Evolutionary conservation across 225 moss, liverwort and hornwort genomes (phyloP).

Genomic region (Sphagnum tenellum): DNA sequence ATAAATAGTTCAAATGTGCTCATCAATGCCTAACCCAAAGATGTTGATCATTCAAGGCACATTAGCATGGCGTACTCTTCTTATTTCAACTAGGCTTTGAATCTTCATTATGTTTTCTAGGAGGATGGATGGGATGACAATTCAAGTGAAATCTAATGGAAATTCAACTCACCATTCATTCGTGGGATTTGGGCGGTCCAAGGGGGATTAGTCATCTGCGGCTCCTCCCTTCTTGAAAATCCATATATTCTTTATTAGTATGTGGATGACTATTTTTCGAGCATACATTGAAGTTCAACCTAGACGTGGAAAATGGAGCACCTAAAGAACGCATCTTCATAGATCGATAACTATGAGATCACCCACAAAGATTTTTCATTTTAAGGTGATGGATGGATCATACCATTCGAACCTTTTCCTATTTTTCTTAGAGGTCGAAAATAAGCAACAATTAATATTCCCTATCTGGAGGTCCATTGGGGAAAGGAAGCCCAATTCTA

Average conservation of each 20-base stretch:
- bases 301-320: slow-evolving; percentile 11
- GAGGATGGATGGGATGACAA: neutral
- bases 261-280: too few species aligned
- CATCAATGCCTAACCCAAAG: neutral
- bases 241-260: too few species aligned
- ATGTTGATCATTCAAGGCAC: slow-evolving; percentile 6
- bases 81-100: neutral
- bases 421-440: slow-evolving; percentile 3
- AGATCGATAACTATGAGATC: neutral
- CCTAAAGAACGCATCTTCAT: neutral
- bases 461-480: too few species aligned
- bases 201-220: too few species aligned
- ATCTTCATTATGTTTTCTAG: neutral
- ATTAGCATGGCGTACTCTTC: neutral
- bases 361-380: neutral
- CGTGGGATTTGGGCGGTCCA: too few species aligned
- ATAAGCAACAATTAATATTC: slow-evolving; percentile 8
- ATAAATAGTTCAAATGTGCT: slow-evolving; percentile 7
- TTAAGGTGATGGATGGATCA: slow-evolving; percentile 8
- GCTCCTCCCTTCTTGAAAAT: too few species aligned
- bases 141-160: too few species aligned
- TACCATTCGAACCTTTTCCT: slow-evolving; percentile 6
- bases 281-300: slow-evolving; percentile 4
- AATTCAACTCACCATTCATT: too few species aligned
- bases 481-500: too few species aligned